Conservation (phyloP, 306 rosid genomes). For the Betula pendula region DNA sequence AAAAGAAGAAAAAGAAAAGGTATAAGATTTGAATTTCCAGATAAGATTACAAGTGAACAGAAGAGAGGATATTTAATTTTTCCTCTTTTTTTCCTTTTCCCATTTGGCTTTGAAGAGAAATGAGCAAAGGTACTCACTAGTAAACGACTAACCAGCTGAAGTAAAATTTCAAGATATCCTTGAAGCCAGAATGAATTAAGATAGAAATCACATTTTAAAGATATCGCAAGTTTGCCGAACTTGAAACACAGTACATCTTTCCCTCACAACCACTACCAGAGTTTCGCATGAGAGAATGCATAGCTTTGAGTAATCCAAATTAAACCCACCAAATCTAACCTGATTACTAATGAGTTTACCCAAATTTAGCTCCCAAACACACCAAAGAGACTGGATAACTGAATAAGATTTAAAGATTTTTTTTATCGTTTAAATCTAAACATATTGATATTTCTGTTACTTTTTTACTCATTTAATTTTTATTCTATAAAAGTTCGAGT, state of each 20-base stretch:
- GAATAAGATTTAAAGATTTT: not conserved
- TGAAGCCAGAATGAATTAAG: constrained; percentile 5
- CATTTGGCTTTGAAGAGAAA: not conserved
- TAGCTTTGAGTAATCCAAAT: not conserved
- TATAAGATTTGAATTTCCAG: not conserved
- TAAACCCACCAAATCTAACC: not conserved
- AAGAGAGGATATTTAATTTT: not conserved
- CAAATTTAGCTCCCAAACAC: not conserved
- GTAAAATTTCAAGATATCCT: not conserved
- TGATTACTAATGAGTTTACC: not conserved
- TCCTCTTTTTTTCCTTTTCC: not conserved
- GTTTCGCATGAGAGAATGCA: not conserved
- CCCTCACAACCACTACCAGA: not conserved
- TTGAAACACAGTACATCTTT: not conserved
- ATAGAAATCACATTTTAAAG: not conserved
- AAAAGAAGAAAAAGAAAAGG: not conserved
- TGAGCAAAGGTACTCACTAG: not conserved
- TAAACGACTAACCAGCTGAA: not conserved
- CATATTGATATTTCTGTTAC: not conserved
- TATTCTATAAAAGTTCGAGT: not conserved
- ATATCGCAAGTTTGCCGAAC: not conserved
- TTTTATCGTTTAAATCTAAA: not conserved
- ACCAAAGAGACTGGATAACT: not conserved
- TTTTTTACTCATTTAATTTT: not conserved
- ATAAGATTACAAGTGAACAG: not conserved